Evolutionary conservation across 106 monocot genomes (phyloP), one percentile per base, ranked within the genome.

Genomic region (Acanthochlamys bracteata): DNA sequence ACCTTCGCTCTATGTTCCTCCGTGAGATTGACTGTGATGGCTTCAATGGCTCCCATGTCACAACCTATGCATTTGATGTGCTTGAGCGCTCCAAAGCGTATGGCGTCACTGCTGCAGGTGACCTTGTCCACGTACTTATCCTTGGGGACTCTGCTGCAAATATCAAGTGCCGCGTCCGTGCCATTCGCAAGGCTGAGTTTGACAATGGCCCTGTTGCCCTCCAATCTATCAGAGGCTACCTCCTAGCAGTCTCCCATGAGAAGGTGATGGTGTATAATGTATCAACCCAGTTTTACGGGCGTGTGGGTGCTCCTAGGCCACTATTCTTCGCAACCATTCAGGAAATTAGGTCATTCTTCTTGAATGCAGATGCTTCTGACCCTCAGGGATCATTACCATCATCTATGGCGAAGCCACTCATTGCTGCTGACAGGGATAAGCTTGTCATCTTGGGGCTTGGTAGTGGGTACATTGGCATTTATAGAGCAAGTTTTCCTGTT

Each of bases 41-140:
- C 24, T 69, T 96, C 21, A 96, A 96, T 65, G 88, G 88, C 14
- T 83, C 88, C 10, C 20, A 68, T 22, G 77, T 74, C 16, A 78
- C 66, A 54, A 71, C 66, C 65, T 96, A 85, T 70, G 64, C 84
- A 10, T 91, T 96, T 57, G 90, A 90, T 63, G 66, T 64, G 15
- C 74, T 66, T 0, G 96, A 96, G 69, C 77, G 80, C 55, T 74
- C 78, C 0, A 96, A 96, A 64, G 96, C 96, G 0, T 96, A 96
- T 64, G 96, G 96, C 4, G 77, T 91, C 73, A 96, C 96, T 39
- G 42, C 60, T 4, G 56, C 24, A 0, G 96, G 96, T 2, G 81
- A 85, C 15, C 62, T 96, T 16, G 68, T 96, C 23, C 84, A 83
- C 23, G 76, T 96, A 9, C 60, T 88, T 9, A 73, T 96, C 15